phyloP scores from a whole-genome alignment of 1,284 basidiomycete species.

The Ganoderma sinense region DNA sequence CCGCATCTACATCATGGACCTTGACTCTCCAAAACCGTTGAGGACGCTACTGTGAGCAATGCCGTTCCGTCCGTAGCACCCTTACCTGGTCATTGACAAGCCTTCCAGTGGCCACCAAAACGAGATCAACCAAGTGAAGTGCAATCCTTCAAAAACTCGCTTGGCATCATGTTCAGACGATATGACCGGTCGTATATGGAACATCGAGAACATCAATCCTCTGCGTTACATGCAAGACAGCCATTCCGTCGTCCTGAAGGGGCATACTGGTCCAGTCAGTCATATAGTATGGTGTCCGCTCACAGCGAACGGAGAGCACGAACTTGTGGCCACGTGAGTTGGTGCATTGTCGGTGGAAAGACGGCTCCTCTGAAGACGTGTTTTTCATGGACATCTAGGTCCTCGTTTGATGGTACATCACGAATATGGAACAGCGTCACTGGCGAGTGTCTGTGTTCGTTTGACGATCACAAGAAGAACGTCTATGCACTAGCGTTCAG shows the following conservation, averaged over 20 bases:
- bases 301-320: constrained; percentile 51
- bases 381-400: constrained; percentile 46
- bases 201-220: constrained; percentile 49
- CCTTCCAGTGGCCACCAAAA: constrained; percentile 69
- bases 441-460: constrained; percentile 73
- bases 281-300: constrained; percentile 77
- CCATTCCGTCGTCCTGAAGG: constrained; percentile 58
- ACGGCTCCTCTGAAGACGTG: background rate
- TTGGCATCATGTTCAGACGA: constrained; percentile 87
- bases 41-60: constrained; percentile 52
- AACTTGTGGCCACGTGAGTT: constrained; percentile 72
- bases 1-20: constrained; percentile 64
- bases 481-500: constrained; percentile 75
- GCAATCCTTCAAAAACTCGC: constrained; percentile 67
- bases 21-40: constrained; percentile 59
- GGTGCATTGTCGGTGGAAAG: background rate
- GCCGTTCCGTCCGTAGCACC: background rate
- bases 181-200: constrained; percentile 79
- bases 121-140: constrained; percentile 83
- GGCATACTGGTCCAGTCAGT: constrained; percentile 74
- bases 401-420: constrained; percentile 79
- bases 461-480: constrained; percentile 71
- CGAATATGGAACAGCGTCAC: constrained; percentile 81
- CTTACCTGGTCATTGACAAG: background rate
- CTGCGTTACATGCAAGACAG: constrained; percentile 42